Evolutionary conservation across 106 monocot genomes (phyloP).

Genomic region (Platanthera guangdongensis): DNA sequence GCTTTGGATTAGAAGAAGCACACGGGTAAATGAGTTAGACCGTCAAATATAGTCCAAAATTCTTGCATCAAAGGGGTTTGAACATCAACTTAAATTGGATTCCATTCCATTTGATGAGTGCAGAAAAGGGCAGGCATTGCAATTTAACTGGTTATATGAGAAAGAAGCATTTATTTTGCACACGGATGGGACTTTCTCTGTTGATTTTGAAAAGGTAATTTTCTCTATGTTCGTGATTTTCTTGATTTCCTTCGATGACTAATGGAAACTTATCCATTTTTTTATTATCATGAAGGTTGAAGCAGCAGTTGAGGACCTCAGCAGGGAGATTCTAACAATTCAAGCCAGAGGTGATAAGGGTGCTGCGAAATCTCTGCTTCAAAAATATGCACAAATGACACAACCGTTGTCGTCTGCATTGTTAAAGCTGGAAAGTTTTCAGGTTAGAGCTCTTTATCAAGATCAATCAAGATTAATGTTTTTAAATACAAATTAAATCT

Average conservation of each 20-base stretch:
- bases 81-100: slow-evolving; percentile 10
- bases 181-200: slow-evolving; percentile 69
- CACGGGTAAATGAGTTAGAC: slow-evolving; percentile 64
- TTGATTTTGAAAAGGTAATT: slow-evolving; percentile 76
- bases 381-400: slow-evolving; percentile 60
- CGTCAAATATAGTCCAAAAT: not conserved
- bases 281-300: slow-evolving; percentile 48
- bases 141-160: slow-evolving; percentile 90
- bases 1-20: slow-evolving; percentile 91
- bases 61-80: slow-evolving; percentile 2
- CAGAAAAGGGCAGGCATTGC: slow-evolving; percentile 94
- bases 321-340: slow-evolving; percentile 81
- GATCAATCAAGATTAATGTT: not conserved
- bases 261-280: not conserved
- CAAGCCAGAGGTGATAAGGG: slow-evolving; percentile 90
- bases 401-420: slow-evolving; percentile 47
- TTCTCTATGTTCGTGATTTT: not conserved
- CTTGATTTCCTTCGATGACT: not conserved
- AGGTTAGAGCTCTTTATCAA: slow-evolving; percentile 24
- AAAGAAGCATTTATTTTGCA: slow-evolving; percentile 63
- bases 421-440: slow-evolving; percentile 60
- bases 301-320: slow-evolving; percentile 70
- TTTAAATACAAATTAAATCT: too few relatives aligned
- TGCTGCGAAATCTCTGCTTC: slow-evolving; percentile 59
- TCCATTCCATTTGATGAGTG: slow-evolving; percentile 5